These are phyloP conservation scores for Lasiosphaeria miniovina DNA, from an alignment of 495 filamentous ascomycete genomes.

Conservation along the genomic window DNA sequence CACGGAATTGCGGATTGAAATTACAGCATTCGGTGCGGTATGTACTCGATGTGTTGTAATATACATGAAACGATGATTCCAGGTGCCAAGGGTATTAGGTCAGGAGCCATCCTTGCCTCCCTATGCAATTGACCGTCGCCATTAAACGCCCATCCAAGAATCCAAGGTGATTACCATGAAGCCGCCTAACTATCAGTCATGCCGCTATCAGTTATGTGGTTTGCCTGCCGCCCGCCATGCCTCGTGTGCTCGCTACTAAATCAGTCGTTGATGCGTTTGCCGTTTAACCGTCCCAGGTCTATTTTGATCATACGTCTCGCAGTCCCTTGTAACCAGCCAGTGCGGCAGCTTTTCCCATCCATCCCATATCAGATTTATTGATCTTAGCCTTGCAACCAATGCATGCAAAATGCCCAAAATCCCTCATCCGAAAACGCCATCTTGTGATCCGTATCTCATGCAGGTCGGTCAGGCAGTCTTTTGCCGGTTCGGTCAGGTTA, in stretches of 20 bases:
- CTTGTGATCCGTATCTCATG: not conserved
- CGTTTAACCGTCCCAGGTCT: not conserved
- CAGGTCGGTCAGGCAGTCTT: not conserved
- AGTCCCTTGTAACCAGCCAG: too few relatives aligned
- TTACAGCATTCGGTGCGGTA: too few relatives aligned
- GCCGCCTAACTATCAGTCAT: not conserved
- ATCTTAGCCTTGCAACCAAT: too few relatives aligned
- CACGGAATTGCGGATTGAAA: too few relatives aligned
- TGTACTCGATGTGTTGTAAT: too few relatives aligned
- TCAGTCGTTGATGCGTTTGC: not conserved
- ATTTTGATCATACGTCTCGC: not conserved
- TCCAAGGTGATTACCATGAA: not conserved
- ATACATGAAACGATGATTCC: too few relatives aligned
- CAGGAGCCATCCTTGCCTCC: not conserved
- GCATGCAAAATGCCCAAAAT: too few relatives aligned
- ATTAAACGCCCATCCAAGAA: not conserved
- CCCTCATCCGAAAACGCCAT: not conserved
- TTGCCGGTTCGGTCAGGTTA: not conserved
- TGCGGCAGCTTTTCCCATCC: too few relatives aligned
- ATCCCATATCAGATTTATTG: too few relatives aligned
- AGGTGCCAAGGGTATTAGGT: not conserved
- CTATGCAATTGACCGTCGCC: slow-evolving; percentile 1
- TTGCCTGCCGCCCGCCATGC: not conserved
- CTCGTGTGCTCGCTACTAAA: not conserved
- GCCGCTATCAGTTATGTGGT: not conserved